A percentile compares a stretch with the other conserved stretches of the same genome.
Evolutionary conservation across 257 asterid genomes (phyloP).

Genomic region (Henckelia pumila): DNA sequence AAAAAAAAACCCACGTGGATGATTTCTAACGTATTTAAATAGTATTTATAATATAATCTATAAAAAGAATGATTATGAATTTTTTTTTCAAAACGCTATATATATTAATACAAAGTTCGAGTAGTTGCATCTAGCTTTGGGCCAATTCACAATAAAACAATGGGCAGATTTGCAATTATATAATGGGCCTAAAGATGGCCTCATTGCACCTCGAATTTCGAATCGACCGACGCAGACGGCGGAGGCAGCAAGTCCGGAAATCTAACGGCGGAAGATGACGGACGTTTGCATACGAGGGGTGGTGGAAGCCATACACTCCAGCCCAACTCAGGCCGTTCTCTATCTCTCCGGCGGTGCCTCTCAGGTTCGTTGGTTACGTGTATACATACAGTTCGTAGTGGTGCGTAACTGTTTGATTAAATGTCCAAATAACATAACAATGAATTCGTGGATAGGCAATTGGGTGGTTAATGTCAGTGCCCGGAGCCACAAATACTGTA

Average conservation of each 20-base stretch:
- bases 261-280: constrained; percentile 35
- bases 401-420: constrained; percentile 29
- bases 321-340: constrained; percentile 72
- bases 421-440: constrained; percentile 24
- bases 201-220: too few relatives aligned
- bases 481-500: constrained; percentile 87
- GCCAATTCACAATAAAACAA: too few relatives aligned
- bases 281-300: constrained; percentile 66
- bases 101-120: too few relatives aligned
- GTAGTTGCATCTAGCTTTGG: too few relatives aligned
- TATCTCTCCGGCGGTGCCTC: constrained; percentile 93
- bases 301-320: constrained; percentile 72
- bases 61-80: too few relatives aligned
- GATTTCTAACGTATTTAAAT: too few relatives aligned
- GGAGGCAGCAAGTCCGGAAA: neutral
- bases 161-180: too few relatives aligned
- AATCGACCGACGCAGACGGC: neutral
- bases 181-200: neutral
- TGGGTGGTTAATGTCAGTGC: constrained; percentile 90
- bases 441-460: constrained; percentile 52
- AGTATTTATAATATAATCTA: too few relatives aligned
- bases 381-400: neutral
- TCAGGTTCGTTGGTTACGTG: constrained; percentile 44
- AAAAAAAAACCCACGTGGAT: too few relatives aligned
- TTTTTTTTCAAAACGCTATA: too few relatives aligned